Conservation (phyloP, 2,329 filamentous ascomycete genomes). For the Diaporthe amygdali region DNA sequence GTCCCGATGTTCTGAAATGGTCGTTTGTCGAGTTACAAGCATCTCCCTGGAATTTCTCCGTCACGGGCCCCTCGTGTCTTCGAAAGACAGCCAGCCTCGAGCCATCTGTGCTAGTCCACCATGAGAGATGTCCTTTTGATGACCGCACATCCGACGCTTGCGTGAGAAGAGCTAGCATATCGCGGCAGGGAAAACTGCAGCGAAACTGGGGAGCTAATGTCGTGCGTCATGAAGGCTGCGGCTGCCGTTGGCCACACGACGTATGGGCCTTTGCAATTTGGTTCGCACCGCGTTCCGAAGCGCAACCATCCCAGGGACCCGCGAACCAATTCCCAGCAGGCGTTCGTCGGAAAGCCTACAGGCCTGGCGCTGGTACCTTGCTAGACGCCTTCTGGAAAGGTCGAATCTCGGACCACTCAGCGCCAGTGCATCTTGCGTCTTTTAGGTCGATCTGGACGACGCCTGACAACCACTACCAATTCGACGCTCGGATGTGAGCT, state of each 20-base stretch:
- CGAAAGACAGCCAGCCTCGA: not conserved
- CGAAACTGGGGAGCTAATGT: constrained; percentile 15
- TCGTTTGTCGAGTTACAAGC: not conserved
- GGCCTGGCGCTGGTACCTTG: constrained; percentile 1
- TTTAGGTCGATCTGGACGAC: not conserved
- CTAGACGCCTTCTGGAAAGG: not conserved
- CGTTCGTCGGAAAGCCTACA: not conserved
- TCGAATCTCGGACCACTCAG: not conserved
- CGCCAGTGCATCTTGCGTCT: not conserved
- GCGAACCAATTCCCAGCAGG: constrained; percentile 2
- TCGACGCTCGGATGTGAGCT: constrained; percentile 11
- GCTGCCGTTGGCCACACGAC: not conserved
- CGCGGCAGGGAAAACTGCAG: not conserved
- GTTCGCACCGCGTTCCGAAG: not conserved
- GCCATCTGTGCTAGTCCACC: not conserved
- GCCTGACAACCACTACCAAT: not conserved
- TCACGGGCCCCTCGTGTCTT: not conserved
- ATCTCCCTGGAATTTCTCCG: not conserved
- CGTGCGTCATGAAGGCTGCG: constrained; percentile 3
- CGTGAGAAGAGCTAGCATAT: not conserved
- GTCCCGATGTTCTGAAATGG: too few species aligned
- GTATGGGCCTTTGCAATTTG: not conserved
- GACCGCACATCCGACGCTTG: not conserved
- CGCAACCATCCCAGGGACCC: not conserved
- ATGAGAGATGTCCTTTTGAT: not conserved